These are phyloP conservation scores for Syzygium jambos DNA, from an alignment of 345 rosid genomes.

Conservation along the genomic window DNA sequence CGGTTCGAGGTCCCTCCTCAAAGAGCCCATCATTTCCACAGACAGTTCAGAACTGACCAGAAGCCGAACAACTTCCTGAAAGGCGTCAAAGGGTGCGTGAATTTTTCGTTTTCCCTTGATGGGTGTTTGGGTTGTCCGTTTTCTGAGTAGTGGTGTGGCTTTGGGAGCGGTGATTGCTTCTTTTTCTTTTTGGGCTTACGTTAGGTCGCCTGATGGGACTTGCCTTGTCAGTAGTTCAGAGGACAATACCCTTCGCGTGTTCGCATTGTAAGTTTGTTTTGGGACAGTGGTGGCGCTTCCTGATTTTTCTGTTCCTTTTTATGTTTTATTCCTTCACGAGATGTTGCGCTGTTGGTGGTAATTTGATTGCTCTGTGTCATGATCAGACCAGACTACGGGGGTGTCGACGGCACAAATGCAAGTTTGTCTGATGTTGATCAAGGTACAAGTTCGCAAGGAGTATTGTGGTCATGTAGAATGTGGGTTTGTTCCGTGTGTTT, in stretches of 20 bases:
- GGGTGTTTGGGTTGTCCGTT: background rate
- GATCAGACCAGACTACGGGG: conserved; percentile 38
- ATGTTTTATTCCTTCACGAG: no score
- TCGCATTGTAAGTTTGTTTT: conserved; percentile 43
- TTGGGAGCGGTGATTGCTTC: no score
- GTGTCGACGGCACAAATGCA: conserved; percentile 10
- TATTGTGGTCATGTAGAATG: background rate
- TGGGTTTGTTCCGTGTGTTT: no score
- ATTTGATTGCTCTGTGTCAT: background rate
- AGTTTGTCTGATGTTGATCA: conserved; percentile 17
- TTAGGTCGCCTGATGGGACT: conserved; percentile 95
- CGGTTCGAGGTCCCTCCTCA: conserved; percentile 58
- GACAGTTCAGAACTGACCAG: conserved; percentile 45
- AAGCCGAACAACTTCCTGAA: conserved; percentile 86
- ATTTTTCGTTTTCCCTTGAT: background rate
- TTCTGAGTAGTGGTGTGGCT: background rate
- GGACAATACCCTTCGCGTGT: conserved; percentile 60
- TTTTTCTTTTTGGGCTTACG: background rate
- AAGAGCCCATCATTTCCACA: conserved; percentile 56
- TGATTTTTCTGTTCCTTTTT: no score
- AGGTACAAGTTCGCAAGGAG: conserved; percentile 15
- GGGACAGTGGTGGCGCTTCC: background rate
- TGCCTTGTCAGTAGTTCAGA: conserved; percentile 74
- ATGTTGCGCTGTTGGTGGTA: background rate
- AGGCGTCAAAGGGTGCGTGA: conserved; percentile 61